Percentiles rank a stretch among this genome's conserved stretches.
phyloP scores from a whole-genome alignment of 495 filamentous ascomycete species.

The Penicillium diatomitis region DNA sequence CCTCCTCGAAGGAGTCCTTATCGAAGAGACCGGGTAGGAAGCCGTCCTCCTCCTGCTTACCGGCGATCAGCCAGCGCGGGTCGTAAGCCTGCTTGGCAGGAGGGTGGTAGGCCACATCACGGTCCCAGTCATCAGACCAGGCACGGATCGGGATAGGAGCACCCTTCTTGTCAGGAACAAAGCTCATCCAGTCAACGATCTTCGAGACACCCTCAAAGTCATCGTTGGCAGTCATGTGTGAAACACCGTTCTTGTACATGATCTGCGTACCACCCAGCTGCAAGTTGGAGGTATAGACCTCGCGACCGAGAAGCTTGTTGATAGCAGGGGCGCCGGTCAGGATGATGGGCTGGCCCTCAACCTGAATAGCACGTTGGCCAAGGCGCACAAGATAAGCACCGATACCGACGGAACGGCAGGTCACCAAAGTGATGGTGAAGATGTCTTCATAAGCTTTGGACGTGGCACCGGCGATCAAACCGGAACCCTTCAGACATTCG shows the following conservation, averaged over 20 bases:
- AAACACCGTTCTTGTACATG: constrained; percentile 99
- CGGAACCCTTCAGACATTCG: constrained; percentile 93
- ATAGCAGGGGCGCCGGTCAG: constrained; percentile 94
- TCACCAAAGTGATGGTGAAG: constrained; percentile 97
- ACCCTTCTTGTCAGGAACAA: constrained; percentile 87
- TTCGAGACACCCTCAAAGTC: constrained; percentile 97
- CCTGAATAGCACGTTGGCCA: constrained; percentile 95
- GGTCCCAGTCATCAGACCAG: constrained; percentile 83
- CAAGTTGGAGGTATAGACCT: constrained; percentile 97
- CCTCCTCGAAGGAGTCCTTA: constrained; percentile 91
- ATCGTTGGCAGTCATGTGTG: constrained; percentile 94
- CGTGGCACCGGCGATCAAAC: constrained; percentile 95
- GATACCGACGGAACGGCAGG: constrained; percentile 95
- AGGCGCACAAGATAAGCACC: constrained; percentile 97
- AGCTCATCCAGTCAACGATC: constrained; percentile 97
- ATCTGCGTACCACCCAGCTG: constrained; percentile 99
- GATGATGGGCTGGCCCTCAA: constrained; percentile 98
- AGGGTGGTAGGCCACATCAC: constrained; percentile 78
- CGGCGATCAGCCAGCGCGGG: constrained; percentile 83
- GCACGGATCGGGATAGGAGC: constrained; percentile 81
- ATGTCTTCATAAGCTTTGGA: constrained; percentile 97
- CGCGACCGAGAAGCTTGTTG: constrained; percentile 95
- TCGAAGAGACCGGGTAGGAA: constrained; percentile 93
- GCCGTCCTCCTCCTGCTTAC: constrained; percentile 78
- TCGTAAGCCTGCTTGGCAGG: constrained; percentile 87